Percentiles rank a stretch among this genome's conserved stretches.
phyloP scores from a whole-genome alignment of 2,329 filamentous ascomycete genomes.

The Penicillium sp. region DNA sequence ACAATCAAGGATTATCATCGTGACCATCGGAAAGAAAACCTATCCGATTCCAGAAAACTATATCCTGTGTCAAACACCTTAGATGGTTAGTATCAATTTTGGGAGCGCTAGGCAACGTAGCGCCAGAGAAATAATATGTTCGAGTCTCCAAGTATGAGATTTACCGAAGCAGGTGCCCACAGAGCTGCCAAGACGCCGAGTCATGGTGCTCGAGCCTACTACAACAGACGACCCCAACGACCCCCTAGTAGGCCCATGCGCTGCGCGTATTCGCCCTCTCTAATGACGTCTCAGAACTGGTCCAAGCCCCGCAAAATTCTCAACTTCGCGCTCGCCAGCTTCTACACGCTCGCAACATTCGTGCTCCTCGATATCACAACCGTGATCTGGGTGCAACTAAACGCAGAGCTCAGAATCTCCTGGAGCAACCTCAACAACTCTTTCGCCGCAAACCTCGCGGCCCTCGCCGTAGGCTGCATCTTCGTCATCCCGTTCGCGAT shows the following conservation, averaged over 20 bases:
- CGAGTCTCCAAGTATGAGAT: no score
- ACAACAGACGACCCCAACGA: conserved; percentile 31
- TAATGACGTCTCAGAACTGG: conserved; percentile 14
- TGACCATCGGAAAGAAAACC: no score
- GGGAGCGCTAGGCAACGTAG: no score
- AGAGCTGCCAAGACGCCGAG: no score
- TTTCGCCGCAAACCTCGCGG: conserved; percentile 17
- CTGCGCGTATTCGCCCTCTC: not conserved
- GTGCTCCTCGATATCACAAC: conserved; percentile 14
- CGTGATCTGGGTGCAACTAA: conserved; percentile 13
- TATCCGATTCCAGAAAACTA: no score
- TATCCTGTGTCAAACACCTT: no score
- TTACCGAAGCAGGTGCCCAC: no score
- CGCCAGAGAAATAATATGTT: no score
- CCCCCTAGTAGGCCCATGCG: conserved; percentile 14
- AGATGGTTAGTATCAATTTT: no score
- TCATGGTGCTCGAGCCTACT: conserved; percentile 19
- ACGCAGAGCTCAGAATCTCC: conserved; percentile 17
- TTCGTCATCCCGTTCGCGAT: conserved; percentile 22
- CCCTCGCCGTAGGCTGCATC: conserved; percentile 18
- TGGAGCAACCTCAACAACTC: conserved; percentile 16
- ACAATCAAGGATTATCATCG: no score
- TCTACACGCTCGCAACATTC: conserved; percentile 14
- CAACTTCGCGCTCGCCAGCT: conserved; percentile 16
- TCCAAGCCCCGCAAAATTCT: conserved; percentile 10